Conservation (phyloP, 2,329 filamentous ascomycete genomes). For the Nannizziopsis barbatae region DNA sequence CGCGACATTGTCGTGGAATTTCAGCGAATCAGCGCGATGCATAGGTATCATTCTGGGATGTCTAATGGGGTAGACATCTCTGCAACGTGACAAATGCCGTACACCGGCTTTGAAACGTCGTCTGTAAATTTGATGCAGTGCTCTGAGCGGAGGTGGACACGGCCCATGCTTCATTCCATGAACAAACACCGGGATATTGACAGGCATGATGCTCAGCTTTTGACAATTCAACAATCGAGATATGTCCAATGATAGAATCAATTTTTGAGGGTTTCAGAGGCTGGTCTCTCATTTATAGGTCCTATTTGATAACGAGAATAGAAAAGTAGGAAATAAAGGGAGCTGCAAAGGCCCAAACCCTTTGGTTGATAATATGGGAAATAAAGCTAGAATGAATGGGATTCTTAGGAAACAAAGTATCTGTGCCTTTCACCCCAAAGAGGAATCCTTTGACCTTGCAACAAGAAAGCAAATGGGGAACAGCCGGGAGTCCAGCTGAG, state of each 20-base stretch:
- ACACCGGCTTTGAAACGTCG: constrained; percentile 3
- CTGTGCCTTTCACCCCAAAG: too few relatives aligned
- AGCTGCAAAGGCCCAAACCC: not conserved
- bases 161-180: not conserved
- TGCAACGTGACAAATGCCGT: constrained; percentile 1
- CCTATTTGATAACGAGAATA: too few relatives aligned
- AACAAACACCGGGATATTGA: not conserved
- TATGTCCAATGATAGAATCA: not conserved
- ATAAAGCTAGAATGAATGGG: too few relatives aligned
- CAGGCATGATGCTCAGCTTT: not conserved
- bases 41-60: not conserved
- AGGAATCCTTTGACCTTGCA: too few relatives aligned
- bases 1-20: not conserved
- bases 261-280: too few relatives aligned
- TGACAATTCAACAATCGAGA: too few relatives aligned
- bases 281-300: not conserved
- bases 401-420: too few relatives aligned
- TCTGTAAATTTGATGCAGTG: constrained; percentile 1
- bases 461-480: too few relatives aligned
- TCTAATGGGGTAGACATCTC: not conserved
- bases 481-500: too few relatives aligned
- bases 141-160: not conserved
- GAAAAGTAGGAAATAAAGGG: not conserved
- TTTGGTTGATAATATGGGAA: too few relatives aligned
- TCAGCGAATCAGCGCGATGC: not conserved